Conservation (phyloP, 345 rosid species). For the Corchorus capsularis region DNA sequence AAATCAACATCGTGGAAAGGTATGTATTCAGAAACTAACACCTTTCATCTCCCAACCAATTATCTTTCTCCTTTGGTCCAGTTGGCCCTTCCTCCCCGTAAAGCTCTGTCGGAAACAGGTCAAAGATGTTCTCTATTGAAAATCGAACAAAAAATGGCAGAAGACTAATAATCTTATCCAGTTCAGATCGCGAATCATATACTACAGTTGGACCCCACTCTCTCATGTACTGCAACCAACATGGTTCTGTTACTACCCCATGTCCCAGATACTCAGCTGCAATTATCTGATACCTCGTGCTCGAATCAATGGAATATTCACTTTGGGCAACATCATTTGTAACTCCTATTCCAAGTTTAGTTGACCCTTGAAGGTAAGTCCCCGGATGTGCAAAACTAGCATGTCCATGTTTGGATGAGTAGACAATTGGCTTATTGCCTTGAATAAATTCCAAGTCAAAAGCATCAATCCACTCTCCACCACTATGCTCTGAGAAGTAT, state of each 20-base stretch:
- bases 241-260: conserved; percentile 62
- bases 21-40: conserved; percentile 28
- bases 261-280: conserved; percentile 81
- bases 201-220: conserved; percentile 90
- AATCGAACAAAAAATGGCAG: conserved; percentile 74
- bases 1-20: background rate
- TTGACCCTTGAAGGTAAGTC: conserved; percentile 74
- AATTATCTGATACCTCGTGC: conserved; percentile 60
- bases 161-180: conserved; percentile 61
- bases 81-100: conserved; percentile 98
- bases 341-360: conserved; percentile 75
- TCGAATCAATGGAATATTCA: conserved; percentile 61
- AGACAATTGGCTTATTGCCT: conserved; percentile 65
- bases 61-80: conserved; percentile 91
- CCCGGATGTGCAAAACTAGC: conserved; percentile 90
- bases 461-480: conserved; percentile 80
- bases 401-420: conserved; percentile 83
- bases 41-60: conserved; percentile 87
- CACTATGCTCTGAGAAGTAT: conserved; percentile 88
- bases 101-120: conserved; percentile 83
- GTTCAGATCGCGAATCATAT: conserved; percentile 78
- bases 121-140: conserved; percentile 73
- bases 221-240: conserved; percentile 92
- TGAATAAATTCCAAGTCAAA: conserved; percentile 61
- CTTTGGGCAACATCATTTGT: conserved; percentile 72